phyloP scores from a whole-genome alignment of 495 filamentous ascomycete species.

The Pyronema domesticum region DNA sequence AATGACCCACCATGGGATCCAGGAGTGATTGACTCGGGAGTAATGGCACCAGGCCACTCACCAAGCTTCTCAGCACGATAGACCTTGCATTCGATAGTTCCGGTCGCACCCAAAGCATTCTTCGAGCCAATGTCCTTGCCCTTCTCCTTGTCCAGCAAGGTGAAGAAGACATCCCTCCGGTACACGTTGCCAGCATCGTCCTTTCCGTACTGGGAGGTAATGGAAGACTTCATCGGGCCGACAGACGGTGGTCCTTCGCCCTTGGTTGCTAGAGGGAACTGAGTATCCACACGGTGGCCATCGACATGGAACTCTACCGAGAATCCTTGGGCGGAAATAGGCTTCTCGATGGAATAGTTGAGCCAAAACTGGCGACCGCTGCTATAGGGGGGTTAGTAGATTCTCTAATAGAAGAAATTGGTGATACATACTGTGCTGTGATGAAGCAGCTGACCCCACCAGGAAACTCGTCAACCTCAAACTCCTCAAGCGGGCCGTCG shows the following conservation, averaged over 20 bases:
- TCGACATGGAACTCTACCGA: slow-evolving; percentile 19
- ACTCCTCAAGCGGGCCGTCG: slow-evolving; percentile 14
- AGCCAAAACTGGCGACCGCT: slow-evolving; percentile 20
- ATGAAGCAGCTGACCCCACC: slow-evolving; percentile 18
- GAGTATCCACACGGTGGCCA: slow-evolving; percentile 17
- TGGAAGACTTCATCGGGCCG: slow-evolving; percentile 15
- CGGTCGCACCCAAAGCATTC: background rate
- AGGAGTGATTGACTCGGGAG: slow-evolving; percentile 4
- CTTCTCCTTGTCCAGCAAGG: slow-evolving; percentile 1
- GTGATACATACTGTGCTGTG: slow-evolving; percentile 9
- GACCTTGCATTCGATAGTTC: slow-evolving; percentile 20
- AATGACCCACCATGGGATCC: background rate
- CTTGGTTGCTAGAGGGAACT: slow-evolving; percentile 8
- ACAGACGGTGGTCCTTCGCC: slow-evolving; percentile 2
- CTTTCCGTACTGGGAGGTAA: slow-evolving; percentile 17
- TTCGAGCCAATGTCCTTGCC: background rate
- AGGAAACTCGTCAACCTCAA: slow-evolving; percentile 8
- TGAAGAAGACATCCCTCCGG: slow-evolving; percentile 18
- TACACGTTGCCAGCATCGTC: background rate
- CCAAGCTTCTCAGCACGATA: slow-evolving; percentile 11
- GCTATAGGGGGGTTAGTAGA: background rate
- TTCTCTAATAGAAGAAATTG: background rate
- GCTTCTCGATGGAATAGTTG: slow-evolving; percentile 12
- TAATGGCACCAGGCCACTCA: slow-evolving; percentile 7
- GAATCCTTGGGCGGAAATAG: slow-evolving; percentile 8